Evolutionary conservation across 768 basidiomycete species (phyloP), one percentile per base, ranked within the genome.

Genomic region (Terana coerulea): DNA sequence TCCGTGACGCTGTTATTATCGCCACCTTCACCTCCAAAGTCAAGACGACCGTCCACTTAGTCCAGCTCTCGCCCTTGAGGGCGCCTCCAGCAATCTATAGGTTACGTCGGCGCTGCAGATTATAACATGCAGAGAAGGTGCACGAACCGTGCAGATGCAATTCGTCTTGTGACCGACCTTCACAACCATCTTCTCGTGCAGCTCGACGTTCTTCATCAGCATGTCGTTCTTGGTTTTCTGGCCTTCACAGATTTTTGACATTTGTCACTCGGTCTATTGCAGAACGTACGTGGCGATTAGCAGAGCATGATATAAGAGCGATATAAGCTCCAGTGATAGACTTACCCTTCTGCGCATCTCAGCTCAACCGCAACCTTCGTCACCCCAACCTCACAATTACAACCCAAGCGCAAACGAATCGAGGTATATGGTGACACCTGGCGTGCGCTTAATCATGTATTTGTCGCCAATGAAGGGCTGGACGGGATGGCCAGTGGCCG

Each of bases 401-500:
- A 97, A 88, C 1, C 97, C 97, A 28, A 99, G 83, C 1, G 88
- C 91, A 0, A 95, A 98, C 1, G 97, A 97, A 12, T 95, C 75
- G 35, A 99, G 84, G 65, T 95, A 95, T 67, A 98, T 98, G 26
- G 81, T 88, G 14, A 74, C 67, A 10, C 94, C 94, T 61, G 93
- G 88, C 73, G 86, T 84, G 30, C 84, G 79, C 60, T 90, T 89
- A 50, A 90, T 76, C 31, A 98, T 94, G 64, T 98, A 99, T 60
- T 88, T 84, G 12, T 97, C 81, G 51, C 94, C 86, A 57, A 98
- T 78, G 59, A 98, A 88, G 9, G 86, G 97, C 53, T 93, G 79
- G 50, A 99, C 98, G 66, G 98, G 97, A 61, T 94, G 88, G 1
- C 95, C 97, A 61, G 98, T 99, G 0, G 97, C 98, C 1, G 97